A percentile compares a stretch with the other conserved stretches of the same genome.
phyloP scores from a whole-genome alignment of 2,329 filamentous ascomycete species.

The Tolypocladium tropicale region DNA sequence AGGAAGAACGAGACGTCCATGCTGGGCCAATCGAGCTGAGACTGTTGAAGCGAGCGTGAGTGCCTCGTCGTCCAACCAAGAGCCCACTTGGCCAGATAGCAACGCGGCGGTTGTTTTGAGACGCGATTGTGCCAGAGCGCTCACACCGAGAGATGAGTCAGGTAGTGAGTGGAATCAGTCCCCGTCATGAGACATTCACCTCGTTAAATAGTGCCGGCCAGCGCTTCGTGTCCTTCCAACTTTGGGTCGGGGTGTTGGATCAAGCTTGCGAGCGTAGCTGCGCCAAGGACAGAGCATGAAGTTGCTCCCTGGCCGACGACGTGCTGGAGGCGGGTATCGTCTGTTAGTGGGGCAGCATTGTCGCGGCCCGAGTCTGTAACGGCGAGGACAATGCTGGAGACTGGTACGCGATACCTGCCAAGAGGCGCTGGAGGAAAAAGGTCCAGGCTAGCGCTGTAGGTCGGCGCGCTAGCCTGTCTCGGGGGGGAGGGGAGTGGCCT shows the following conservation, averaged over 20 bases:
- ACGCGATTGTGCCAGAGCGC: not conserved
- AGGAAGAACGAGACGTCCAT: conserved; percentile 18
- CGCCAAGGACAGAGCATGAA: not conserved
- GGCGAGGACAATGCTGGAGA: not conserved
- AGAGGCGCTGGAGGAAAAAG: not conserved
- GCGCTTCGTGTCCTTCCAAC: not conserved
- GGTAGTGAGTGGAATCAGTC: not conserved
- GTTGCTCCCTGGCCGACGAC: not conserved
- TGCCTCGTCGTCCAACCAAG: not conserved
- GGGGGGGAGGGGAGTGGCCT: not conserved
- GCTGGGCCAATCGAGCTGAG: not conserved
- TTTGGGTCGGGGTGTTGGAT: not conserved
- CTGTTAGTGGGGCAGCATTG: not conserved
- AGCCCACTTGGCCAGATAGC: not conserved
- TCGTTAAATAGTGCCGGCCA: not conserved
- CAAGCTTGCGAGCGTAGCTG: not conserved
- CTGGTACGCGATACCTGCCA: not conserved
- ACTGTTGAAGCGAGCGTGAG: not conserved
- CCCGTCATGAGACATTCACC: not conserved
- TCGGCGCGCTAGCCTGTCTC: not conserved
- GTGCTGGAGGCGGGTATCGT: not conserved
- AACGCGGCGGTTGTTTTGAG: not conserved
- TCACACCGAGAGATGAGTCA: not conserved
- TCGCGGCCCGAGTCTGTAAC: not conserved
- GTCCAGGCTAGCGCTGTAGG: not conserved